phyloP scores from a whole-genome alignment of 768 basidiomycete genomes.

The Leucosporidium creatinivorum region DNA sequence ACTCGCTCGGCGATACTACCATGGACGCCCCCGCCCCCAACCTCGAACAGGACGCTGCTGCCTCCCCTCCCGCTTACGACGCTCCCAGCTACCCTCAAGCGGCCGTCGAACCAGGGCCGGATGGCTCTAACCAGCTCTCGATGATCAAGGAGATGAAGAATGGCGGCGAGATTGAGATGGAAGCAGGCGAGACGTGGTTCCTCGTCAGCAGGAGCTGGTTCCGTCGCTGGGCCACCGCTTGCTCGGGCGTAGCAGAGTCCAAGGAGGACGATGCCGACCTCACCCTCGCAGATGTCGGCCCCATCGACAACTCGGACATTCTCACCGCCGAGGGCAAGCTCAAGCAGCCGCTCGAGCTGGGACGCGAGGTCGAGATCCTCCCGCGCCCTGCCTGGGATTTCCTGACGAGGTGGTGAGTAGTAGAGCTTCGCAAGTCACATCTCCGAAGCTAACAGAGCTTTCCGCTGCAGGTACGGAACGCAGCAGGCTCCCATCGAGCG shows the following conservation, averaged over 20 bases:
- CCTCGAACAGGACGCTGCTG: not conserved
- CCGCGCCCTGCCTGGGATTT: constrained; percentile 64
- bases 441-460: not conserved
- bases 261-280: constrained; percentile 52
- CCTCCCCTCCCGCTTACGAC: constrained; percentile 30
- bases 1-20: constrained; percentile 43
- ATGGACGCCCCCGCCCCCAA: constrained; percentile 41
- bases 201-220: constrained; percentile 66
- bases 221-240: constrained; percentile 65
- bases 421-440: not conserved
- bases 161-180: constrained; percentile 46
- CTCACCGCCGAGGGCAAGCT: constrained; percentile 51
- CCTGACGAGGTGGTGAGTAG: constrained; percentile 61
- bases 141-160: constrained; percentile 46
- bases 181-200: constrained; percentile 67
- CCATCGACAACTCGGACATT: constrained; percentile 68
- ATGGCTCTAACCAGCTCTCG: constrained; percentile 47
- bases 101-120: constrained; percentile 38
- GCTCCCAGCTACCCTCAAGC: constrained; percentile 37
- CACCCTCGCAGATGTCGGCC: constrained; percentile 43
- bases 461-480: constrained; percentile 59
- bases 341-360: constrained; percentile 51
- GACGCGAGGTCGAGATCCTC: constrained; percentile 63
- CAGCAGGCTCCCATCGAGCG: constrained; percentile 56
- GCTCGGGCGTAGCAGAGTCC: constrained; percentile 46